Conservation (phyloP, 2,329 filamentous ascomycete species). For the Ceratocystis diversiconidia region DNA sequence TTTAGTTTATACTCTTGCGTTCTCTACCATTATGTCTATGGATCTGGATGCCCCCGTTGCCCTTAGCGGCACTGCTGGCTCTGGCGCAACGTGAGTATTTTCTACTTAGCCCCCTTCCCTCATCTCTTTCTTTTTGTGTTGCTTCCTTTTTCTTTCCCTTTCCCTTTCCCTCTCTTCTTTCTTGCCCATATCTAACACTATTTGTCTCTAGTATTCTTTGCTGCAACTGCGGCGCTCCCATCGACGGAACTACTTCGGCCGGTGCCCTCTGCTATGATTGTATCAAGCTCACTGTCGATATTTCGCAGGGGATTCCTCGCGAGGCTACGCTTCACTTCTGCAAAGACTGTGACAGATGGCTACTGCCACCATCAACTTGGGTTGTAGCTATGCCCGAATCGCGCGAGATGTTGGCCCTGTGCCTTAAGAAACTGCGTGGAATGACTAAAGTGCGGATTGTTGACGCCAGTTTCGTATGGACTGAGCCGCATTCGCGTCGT, state of each 20-base stretch:
- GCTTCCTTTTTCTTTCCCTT: not conserved
- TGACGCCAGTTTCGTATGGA: slow-evolving; percentile 95
- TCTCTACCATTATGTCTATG: slow-evolving; percentile 27
- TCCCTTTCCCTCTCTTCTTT: slow-evolving; percentile 8
- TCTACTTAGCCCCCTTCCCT: not conserved
- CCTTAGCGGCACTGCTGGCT: slow-evolving; percentile 24
- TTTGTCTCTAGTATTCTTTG: slow-evolving; percentile 60
- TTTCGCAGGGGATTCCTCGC: slow-evolving; percentile 78
- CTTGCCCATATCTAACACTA: not conserved
- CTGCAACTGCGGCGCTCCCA: slow-evolving; percentile 91
- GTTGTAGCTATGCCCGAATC: slow-evolving; percentile 74
- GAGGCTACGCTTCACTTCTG: slow-evolving; percentile 86
- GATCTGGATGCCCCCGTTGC: slow-evolving; percentile 32
- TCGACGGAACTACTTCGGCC: slow-evolving; percentile 75
- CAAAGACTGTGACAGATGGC: slow-evolving; percentile 87
- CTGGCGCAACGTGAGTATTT: slow-evolving; percentile 29
- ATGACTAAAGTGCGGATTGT: slow-evolving; percentile 85
- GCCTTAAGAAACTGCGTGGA: slow-evolving; percentile 73
- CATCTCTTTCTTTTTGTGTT: not conserved
- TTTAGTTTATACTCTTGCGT: not conserved
- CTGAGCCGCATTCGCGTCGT: slow-evolving; percentile 84
- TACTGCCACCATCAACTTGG: slow-evolving; percentile 77
- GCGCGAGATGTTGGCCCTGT: slow-evolving; percentile 81
- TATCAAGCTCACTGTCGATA: slow-evolving; percentile 85
- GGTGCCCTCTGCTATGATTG: slow-evolving; percentile 93